Evolutionary conservation across 169 alveolate genomes (phyloP).

Genomic region (Cyclospora cayetanensis): DNA sequence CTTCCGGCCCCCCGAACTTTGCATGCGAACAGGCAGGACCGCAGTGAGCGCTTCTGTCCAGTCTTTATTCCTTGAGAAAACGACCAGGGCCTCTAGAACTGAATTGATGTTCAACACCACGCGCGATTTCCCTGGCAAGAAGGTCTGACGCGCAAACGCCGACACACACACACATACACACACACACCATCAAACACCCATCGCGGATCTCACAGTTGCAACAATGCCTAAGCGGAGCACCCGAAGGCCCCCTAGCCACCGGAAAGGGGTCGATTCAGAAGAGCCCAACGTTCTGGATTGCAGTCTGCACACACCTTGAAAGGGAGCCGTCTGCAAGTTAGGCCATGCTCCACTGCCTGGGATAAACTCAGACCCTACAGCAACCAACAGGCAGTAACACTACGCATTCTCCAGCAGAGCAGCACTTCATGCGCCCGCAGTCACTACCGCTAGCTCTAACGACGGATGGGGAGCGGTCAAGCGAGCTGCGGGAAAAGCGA

Average conservation of each 20-base stretch:
- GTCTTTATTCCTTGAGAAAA: neutral
- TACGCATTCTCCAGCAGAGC: too few species aligned
- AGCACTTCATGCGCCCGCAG: too few species aligned
- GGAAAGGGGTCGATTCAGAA: too few species aligned
- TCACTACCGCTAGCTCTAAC: too few species aligned
- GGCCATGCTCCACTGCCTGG: neutral
- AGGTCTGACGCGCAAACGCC: neutral
- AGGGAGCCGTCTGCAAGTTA: neutral
- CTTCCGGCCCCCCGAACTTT: slow-evolving; percentile 47
- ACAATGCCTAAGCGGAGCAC: neutral
- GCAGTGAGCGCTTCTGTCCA: slow-evolving; percentile 65
- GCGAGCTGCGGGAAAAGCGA: too few species aligned
- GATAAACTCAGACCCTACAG: neutral
- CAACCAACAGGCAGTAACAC: neutral
- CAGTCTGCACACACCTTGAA: neutral
- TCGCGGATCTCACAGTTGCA: too few species aligned
- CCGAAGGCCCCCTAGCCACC: neutral
- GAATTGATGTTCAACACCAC: slow-evolving; percentile 67
- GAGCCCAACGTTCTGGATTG: neutral
- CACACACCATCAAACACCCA: neutral
- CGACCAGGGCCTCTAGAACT: slow-evolving; percentile 65
- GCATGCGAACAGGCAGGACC: slow-evolving; percentile 66
- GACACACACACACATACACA: neutral
- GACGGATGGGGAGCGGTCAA: too few species aligned
- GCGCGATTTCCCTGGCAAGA: slow-evolving; percentile 40